A percentile compares a stretch with the other conserved stretches of the same genome.
Evolutionary conservation across 345 rosid species (phyloP).

Genomic region (Brassica juncea): DNA sequence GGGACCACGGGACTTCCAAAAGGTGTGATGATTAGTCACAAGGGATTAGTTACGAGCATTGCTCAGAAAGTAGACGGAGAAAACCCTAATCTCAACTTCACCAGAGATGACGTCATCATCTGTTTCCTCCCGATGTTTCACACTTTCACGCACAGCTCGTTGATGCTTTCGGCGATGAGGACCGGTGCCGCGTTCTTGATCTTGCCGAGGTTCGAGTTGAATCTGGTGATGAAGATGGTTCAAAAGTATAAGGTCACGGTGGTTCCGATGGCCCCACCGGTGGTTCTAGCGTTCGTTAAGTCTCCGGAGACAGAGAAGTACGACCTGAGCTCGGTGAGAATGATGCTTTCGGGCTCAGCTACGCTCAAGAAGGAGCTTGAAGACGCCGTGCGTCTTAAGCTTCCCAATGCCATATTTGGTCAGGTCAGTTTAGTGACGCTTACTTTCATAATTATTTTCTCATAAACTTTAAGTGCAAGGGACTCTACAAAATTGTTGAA

Average conservation of each 20-base stretch:
- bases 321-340: slow-evolving; percentile 69
- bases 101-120: slow-evolving; percentile 64
- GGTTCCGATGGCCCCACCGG: slow-evolving; percentile 83
- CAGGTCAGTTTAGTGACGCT: slow-evolving; percentile 56
- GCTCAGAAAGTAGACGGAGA: slow-evolving; percentile 96
- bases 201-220: slow-evolving; percentile 74
- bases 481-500: background rate
- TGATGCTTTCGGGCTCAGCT: slow-evolving; percentile 74
- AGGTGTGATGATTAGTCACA: slow-evolving; percentile 90
- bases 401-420: slow-evolving; percentile 77
- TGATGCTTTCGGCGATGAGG: slow-evolving; percentile 72
- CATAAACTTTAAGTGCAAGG: background rate
- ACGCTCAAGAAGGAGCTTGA: slow-evolving; percentile 89
- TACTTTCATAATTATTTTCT: background rate
- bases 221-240: slow-evolving; percentile 52
- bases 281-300: slow-evolving; percentile 67
- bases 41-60: slow-evolving; percentile 71
- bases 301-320: slow-evolving; percentile 54
- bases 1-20: slow-evolving; percentile 95
- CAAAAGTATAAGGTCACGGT: slow-evolving; percentile 65
- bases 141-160: slow-evolving; percentile 62
- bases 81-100: slow-evolving; percentile 73
- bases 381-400: slow-evolving; percentile 66
- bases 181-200: slow-evolving; percentile 77
- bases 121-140: slow-evolving; percentile 85